Evolutionary conservation across 441 rosid genomes (phyloP), one percentile per base, ranked within the genome.

Genomic region (Macaranga tanarius): DNA sequence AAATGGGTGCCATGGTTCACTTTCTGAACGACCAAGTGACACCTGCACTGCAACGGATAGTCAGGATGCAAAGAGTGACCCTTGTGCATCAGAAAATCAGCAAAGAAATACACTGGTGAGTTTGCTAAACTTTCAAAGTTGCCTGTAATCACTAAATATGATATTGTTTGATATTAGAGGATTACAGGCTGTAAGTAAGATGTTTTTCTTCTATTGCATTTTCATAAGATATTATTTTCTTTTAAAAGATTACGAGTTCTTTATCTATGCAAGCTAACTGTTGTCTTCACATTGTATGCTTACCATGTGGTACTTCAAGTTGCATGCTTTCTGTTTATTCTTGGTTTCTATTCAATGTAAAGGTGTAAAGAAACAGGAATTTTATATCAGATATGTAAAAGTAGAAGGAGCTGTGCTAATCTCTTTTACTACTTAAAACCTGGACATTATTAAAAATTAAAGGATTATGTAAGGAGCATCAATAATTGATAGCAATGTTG

Each of bases 41-140:
- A 34, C n/a, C 59, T 8, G 54, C 42, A 44, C 69, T 40, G 73
- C 10, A 17, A 23, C 50, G 50, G 72, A 60, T 7, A 17, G 17
- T 11, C 20, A 38, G 55, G 75, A 63, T 64, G 50, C 22, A 62
- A 9, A 10, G 4, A 48, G 65, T 65, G 75, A 61, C 26, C 70
- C 63, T 15, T 48, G 26, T 4, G 38, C 60, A 65, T 54, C 75
- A 54, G 79, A 62, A 74, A 70, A 71, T 57, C 76, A 65, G 74
- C 72, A 64, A 77, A 67, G 34, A 65, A 74, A 59, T 73, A 60
- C 69, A 50, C 52, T 22, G 79, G 86, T 83, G 80, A 57, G 84
- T 70, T 74, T 66, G 11, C 40, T 7, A 20, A 44, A 73, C 57
- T 54, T 72, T 68, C 16, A 75, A 40, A 45, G n/a, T 38, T 34